phyloP scores from a whole-genome alignment of 1,284 basidiomycete species.

The Quambalaria eucalypti region DNA sequence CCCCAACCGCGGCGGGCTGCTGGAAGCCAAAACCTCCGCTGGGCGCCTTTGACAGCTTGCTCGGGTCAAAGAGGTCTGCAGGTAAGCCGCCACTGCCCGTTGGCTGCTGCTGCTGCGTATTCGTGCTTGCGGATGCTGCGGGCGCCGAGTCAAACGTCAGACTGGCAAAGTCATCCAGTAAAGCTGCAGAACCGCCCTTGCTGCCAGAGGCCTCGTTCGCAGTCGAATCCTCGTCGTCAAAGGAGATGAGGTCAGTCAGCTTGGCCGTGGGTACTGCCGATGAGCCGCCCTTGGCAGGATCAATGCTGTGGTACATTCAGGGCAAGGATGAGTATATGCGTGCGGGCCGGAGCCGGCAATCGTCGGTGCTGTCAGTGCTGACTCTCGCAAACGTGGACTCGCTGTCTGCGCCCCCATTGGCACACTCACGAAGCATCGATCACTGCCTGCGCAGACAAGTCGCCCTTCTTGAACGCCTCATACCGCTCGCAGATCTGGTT shows the following conservation, averaged over 20 bases:
- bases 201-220: not conserved
- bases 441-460: conserved; percentile 62
- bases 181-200: not conserved
- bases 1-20: not conserved
- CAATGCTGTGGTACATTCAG: too few species aligned
- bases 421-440: conserved; percentile 49
- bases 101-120: conserved; percentile 9
- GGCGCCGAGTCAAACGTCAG: conserved; percentile 27
- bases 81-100: conserved; percentile 7
- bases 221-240: conserved; percentile 30
- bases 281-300: conserved; percentile 30
- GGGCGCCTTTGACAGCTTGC: conserved; percentile 5
- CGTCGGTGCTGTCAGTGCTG: too few species aligned
- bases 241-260: conserved; percentile 40
- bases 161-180: conserved; percentile 39
- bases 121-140: not conserved
- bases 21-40: conserved; percentile 2
- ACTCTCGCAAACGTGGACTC: too few species aligned
- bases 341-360: too few species aligned
- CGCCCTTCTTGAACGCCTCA: conserved; percentile 81
- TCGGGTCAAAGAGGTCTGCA: conserved; percentile 18
- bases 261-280: conserved; percentile 41
- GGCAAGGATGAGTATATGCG: too few species aligned
- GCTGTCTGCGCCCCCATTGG: too few species aligned
- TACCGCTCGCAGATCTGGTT: conserved; percentile 83